Conservation (phyloP, 2,329 filamentous ascomycete species). For the Anthostomella pinea region DNA sequence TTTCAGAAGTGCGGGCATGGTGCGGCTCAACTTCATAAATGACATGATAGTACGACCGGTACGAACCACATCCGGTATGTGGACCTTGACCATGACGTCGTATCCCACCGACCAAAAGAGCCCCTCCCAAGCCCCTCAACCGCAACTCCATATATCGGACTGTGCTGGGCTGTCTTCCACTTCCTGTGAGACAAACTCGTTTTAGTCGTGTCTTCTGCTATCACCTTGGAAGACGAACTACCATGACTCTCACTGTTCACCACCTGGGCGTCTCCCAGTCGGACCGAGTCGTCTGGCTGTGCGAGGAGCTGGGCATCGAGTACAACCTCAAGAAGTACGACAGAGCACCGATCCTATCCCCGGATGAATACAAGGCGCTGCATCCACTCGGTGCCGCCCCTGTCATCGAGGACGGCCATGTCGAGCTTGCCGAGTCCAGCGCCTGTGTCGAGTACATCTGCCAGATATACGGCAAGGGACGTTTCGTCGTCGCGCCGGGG, state of each 20-base stretch:
- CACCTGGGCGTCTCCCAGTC: conserved; percentile 59
- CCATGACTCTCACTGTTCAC: conserved; percentile 37
- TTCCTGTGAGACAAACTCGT: too few relatives aligned
- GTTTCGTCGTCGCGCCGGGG: conserved; percentile 42
- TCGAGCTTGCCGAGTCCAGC: conserved; percentile 57
- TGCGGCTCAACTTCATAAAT: too few relatives aligned
- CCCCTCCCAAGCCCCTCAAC: too few relatives aligned
- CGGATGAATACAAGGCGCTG: conserved; percentile 39
- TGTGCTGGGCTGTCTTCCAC: too few relatives aligned
- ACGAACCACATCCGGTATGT: too few relatives aligned
- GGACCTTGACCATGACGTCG: too few relatives aligned
- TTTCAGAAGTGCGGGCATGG: too few relatives aligned
- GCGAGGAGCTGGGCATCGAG: conserved; percentile 58
- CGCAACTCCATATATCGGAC: too few relatives aligned
- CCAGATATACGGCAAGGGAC: conserved; percentile 48
- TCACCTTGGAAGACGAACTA: neutral
- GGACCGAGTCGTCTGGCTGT: conserved; percentile 62
- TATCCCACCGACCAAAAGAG: too few relatives aligned
- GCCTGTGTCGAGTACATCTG: conserved; percentile 63
- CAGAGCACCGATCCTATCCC: conserved; percentile 33
- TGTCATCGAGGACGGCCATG: conserved; percentile 53
- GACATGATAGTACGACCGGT: too few relatives aligned
- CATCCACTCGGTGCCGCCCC: conserved; percentile 56
- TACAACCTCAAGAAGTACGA: conserved; percentile 40
- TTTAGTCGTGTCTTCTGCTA: too few relatives aligned